Percentiles rank a stretch among this genome's conserved stretches.
Evolutionary conservation across 2,329 filamentous ascomycete genomes (phyloP).

Genomic region (Xylariaceae sp.): DNA sequence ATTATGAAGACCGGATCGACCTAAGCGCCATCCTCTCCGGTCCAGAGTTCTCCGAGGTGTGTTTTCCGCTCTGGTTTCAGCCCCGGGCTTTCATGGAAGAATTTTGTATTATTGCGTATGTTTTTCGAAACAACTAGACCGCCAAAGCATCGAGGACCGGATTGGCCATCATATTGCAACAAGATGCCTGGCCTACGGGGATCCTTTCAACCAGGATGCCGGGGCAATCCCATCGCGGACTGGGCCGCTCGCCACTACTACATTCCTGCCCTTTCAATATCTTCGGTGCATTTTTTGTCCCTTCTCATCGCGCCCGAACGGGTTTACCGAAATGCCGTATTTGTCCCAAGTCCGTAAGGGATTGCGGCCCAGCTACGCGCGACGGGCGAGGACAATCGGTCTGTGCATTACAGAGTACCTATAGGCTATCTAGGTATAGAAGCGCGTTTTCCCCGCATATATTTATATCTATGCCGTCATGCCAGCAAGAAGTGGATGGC

Average conservation of each 20-base stretch:
- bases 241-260: not conserved
- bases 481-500: too few relatives aligned
- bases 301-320: not conserved
- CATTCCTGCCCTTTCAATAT: not conserved
- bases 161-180: not conserved
- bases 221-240: constrained; percentile 5
- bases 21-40: not conserved
- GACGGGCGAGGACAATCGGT: not conserved
- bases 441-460: not conserved
- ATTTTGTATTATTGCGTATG: constrained; percentile 10
- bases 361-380: too few relatives aligned
- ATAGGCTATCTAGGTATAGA: not conserved
- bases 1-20: constrained; percentile 18
- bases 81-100: not conserved
- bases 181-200: constrained; percentile 4
- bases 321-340: not conserved
- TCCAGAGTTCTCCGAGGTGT: not conserved
- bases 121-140: constrained; percentile 6
- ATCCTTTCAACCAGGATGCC: constrained; percentile 28
- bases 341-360: too few relatives aligned
- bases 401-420: not conserved
- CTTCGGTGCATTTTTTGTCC: not conserved
- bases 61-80: not conserved
- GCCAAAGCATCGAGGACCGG: constrained; percentile 1
- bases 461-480: not conserved